Percentiles rank a stretch among this genome's conserved stretches.
phyloP scores from a whole-genome alignment of 2,329 filamentous ascomycete genomes.

The Byssochlamys sp. region DNA sequence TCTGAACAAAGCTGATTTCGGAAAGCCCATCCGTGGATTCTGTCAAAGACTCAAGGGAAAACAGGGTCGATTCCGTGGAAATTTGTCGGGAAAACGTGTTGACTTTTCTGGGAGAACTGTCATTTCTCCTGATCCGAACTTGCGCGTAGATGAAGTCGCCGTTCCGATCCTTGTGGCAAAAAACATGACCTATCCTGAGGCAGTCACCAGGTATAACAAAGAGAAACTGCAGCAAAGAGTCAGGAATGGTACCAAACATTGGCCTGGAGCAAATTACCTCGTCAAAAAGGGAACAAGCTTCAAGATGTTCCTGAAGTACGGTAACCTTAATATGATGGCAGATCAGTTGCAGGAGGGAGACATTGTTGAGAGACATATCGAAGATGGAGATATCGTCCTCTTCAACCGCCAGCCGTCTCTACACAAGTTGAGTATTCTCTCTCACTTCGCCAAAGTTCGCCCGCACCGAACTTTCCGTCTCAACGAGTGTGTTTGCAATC shows the following conservation, averaged over 20 bases:
- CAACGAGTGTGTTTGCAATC: conserved; percentile 95
- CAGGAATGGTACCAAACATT: conserved; percentile 62
- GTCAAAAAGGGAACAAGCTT: conserved; percentile 61
- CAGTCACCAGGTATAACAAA: conserved; percentile 74
- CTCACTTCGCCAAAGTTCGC: conserved; percentile 82
- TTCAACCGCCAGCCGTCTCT: conserved; percentile 97
- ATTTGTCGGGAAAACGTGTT: conserved; percentile 93
- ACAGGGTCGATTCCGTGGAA: conserved; percentile 91
- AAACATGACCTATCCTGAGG: conserved; percentile 90
- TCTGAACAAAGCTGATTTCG: conserved; percentile 75
- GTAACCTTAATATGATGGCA: conserved; percentile 61
- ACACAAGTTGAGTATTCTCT: conserved; percentile 97
- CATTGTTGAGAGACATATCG: conserved; percentile 83
- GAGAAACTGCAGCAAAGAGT: conserved; percentile 68
- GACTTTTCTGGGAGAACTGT: conserved; percentile 96
- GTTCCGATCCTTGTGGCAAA: conserved; percentile 86
- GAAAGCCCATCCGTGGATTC: conserved; percentile 83
- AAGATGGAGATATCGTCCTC: conserved; percentile 88
- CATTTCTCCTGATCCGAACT: conserved; percentile 91
- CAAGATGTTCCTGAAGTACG: conserved; percentile 67
- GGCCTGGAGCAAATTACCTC: conserved; percentile 81
- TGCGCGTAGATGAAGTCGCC: conserved; percentile 87
- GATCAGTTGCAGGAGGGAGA: conserved; percentile 71
- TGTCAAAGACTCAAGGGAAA: conserved; percentile 95
- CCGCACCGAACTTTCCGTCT: conserved; percentile 93